A percentile compares a stretch with the other conserved stretches of the same genome.
Conservation (phyloP, 169 alveolate genomes). For the Sarcocystis neurona region DNA sequence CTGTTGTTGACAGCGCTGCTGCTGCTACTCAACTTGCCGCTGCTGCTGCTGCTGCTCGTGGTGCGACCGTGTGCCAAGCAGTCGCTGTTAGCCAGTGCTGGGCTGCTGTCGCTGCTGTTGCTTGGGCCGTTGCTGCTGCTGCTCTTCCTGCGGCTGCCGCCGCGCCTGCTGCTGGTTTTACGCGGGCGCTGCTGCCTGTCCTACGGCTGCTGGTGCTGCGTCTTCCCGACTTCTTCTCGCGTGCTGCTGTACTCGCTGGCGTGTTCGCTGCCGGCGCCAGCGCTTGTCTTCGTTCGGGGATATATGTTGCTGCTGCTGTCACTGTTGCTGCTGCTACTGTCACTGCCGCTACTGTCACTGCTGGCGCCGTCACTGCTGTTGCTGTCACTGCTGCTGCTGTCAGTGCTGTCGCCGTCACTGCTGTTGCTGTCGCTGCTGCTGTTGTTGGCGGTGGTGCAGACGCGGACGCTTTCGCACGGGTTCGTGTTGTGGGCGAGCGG, state of each 20-base stretch:
- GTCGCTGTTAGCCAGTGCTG: not conserved
- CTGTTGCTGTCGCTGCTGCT: too few relatives aligned
- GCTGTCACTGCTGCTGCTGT: not conserved
- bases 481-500: conserved; percentile 76
- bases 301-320: not conserved
- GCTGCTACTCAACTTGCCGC: not conserved
- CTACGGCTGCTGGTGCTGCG: too few relatives aligned
- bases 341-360: not conserved
- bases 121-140: not conserved
- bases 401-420: too few relatives aligned
- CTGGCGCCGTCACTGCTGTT: not conserved
- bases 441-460: not conserved
- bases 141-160: not conserved
- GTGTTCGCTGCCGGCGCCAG: too few relatives aligned
- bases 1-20: too few relatives aligned
- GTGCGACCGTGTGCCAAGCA: not conserved
- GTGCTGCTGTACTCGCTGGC: too few relatives aligned
- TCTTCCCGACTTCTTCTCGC: too few relatives aligned
- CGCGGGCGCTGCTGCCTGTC: too few relatives aligned
- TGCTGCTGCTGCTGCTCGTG: not conserved
- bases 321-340: not conserved
- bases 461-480: conserved; percentile 65
- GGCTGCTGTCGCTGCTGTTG: not conserved
- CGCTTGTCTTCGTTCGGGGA: too few relatives aligned
- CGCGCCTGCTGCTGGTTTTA: too few relatives aligned